Percentiles rank a stretch among this genome's conserved stretches.
phyloP scores from a whole-genome alignment of 495 filamentous ascomycete genomes.

The Elaphomyces granulatus region DNA sequence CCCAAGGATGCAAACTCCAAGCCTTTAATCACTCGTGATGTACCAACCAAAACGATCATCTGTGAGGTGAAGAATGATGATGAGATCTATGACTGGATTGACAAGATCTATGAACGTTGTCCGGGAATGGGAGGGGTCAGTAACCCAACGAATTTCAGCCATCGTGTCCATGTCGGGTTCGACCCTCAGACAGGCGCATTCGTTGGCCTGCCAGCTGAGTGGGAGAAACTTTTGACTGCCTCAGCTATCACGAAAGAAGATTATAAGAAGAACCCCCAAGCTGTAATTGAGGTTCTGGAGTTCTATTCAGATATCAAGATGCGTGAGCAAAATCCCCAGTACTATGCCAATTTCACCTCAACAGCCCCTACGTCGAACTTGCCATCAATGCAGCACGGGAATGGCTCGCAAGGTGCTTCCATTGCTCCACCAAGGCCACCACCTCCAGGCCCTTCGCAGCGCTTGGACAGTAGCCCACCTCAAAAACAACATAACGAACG shows the following conservation, averaged over 20 bases:
- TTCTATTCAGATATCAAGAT: conserved; percentile 96
- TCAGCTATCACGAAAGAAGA: conserved; percentile 97
- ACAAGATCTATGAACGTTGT: conserved; percentile 89
- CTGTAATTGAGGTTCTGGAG: conserved; percentile 90
- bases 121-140: conserved; percentile 96
- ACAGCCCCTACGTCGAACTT: conserved; percentile 43
- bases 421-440: conserved; percentile 68
- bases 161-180: conserved; percentile 94
- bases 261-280: conserved; percentile 95
- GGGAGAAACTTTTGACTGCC: conserved; percentile 86
- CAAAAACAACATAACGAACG: conserved; percentile 15
- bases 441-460: conserved; percentile 38
- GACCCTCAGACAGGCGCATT: conserved; percentile 89
- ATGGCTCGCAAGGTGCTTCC: conserved; percentile 4
- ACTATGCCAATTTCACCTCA: conserved; percentile 56
- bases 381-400: conserved; percentile 50
- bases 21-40: conserved; percentile 50
- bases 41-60: conserved; percentile 62
- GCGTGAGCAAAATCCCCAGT: conserved; percentile 64
- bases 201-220: conserved; percentile 83
- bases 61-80: conserved; percentile 88
- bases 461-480: conserved; percentile 29
- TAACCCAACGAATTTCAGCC: conserved; percentile 93
- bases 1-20: conserved; percentile 45
- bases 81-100: conserved; percentile 96